These are phyloP conservation scores for Nemophila menziesii DNA, from an alignment of 257 asterid genomes.

Conservation along the genomic window DNA sequence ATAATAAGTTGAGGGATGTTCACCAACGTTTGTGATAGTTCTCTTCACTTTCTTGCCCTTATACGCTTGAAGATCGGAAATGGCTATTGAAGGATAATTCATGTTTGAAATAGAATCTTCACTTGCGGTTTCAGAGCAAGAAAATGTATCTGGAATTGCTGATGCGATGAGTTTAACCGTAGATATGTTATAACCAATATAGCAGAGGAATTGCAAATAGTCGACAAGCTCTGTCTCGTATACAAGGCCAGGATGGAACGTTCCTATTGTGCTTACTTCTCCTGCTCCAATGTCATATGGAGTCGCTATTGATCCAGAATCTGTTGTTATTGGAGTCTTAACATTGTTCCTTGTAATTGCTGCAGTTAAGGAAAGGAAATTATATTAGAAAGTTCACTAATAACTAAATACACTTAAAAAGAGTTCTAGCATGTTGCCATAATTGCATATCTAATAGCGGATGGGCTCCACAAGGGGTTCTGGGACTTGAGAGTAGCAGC, in stretches of 20 bases:
- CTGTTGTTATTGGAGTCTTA: slow-evolving; percentile 34
- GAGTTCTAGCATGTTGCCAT: slow-evolving; percentile 36
- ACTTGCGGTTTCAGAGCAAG: slow-evolving; percentile 37
- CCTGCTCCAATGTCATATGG: slow-evolving; percentile 80
- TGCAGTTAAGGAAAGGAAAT: slow-evolving; percentile 16
- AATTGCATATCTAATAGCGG: slow-evolving; percentile 14
- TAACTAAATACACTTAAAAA: slow-evolving; percentile 6
- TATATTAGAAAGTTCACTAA: background rate
- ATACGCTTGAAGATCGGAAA: slow-evolving; percentile 22
- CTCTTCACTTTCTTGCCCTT: slow-evolving; percentile 35
- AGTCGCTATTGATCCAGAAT: slow-evolving; percentile 41
- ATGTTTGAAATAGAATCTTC: slow-evolving; percentile 47
- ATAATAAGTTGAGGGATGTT: slow-evolving; percentile 43
- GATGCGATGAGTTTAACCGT: slow-evolving; percentile 40
- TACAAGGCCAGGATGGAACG: slow-evolving; percentile 68
- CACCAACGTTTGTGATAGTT: slow-evolving; percentile 54
- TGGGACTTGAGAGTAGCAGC: slow-evolving; percentile 12
- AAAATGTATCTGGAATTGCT: slow-evolving; percentile 36
- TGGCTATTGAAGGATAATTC: slow-evolving; percentile 73
- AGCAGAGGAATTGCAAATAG: slow-evolving; percentile 61
- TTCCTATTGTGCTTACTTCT: slow-evolving; percentile 41
- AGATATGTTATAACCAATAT: slow-evolving; percentile 35
- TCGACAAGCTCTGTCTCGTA: slow-evolving; percentile 51
- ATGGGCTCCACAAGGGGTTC: slow-evolving; percentile 12
- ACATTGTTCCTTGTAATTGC: slow-evolving; percentile 53